Evolutionary conservation across 108 stramenopile species (phyloP).

Genomic region (Chaetoceros tenuissimus): DNA sequence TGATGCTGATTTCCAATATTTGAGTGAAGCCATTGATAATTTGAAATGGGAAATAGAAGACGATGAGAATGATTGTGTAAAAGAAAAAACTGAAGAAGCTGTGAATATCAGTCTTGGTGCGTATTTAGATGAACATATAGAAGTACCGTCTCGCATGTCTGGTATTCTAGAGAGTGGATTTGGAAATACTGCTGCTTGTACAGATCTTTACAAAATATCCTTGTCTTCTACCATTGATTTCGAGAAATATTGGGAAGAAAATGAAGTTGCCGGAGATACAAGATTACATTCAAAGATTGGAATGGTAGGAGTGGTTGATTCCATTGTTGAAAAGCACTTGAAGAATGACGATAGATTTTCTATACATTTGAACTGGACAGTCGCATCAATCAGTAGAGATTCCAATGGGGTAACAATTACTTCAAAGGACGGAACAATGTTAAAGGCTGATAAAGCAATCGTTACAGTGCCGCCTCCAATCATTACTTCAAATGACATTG

Average conservation of each 20-base stretch:
- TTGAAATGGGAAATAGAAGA: not conserved
- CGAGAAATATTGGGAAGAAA: constrained; percentile 27
- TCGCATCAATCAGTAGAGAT: not conserved
- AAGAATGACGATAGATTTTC: constrained; percentile 1
- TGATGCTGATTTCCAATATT: constrained; percentile 8
- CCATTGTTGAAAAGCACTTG: not conserved
- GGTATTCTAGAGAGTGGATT: constrained; percentile 17
- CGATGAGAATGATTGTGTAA: not conserved
- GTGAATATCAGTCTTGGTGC: not conserved
- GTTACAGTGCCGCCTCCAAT: constrained; percentile 27
- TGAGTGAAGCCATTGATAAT: constrained; percentile 17
- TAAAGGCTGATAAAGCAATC: constrained; percentile 22
- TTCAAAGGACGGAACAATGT: not conserved
- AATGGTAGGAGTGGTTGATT: constrained; percentile 11
- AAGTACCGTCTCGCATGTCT: not conserved
- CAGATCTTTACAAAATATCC: constrained; percentile 13
- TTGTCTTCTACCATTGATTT: constrained; percentile 7
- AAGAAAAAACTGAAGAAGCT: not conserved
- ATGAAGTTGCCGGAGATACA: constrained; percentile 23
- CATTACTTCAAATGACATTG: not conserved
- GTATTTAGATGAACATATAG: not conserved
- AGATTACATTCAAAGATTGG: constrained; percentile 8
- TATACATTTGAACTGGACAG: constrained; percentile 7
- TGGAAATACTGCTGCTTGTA: constrained; percentile 32
- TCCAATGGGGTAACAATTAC: not conserved